Evolutionary conservation across 2,329 filamentous ascomycete genomes (phyloP), one percentile per base, ranked within the genome.

Genomic region (Microcera coccophila): DNA sequence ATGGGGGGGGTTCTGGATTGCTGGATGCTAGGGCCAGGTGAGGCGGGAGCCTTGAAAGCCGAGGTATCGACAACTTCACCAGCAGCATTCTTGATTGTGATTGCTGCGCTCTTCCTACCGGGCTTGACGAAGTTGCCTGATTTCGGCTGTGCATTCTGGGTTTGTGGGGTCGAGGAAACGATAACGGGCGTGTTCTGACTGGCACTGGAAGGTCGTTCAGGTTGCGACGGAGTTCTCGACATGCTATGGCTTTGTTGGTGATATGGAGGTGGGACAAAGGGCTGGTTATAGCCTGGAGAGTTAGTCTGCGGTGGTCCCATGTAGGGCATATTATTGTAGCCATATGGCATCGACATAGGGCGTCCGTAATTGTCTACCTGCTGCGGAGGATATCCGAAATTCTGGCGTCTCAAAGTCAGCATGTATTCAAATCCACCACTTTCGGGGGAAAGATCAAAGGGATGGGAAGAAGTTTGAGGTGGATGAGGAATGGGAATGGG

Each of bases 221-320:
- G 77, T 65, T 93, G 87, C 2, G 89, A 94, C 2, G 85, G 80
- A 47, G 81, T 90, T 55, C 90, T 84, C 2, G 90, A 93, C 85
- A 95, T 90, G 72, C 44, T 79, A 70, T 49, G 83, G 76, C 63
- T 85, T 78, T 48, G 79, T 55, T 71, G 73, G 64, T 59, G 69
- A 58, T 57, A 67, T 37, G 59, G 66, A 51, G 58, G 68, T 48
- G 58, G 57, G 7, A 61, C 66, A 44, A 71, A 77, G 16, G 66
- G 66, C 39, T 74, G 72, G 45, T 72, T 71, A 49, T 69, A 80
- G n/a, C 68, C 67, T 18, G 76, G 75, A 9, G 72, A 72, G 52
- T 73, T 72, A 51, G 67, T 64, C 45, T 70, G 63, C 16, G 68
- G 65, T 22, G 65, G 59, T 12, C 43, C 58, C 65, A 81, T 79